Evolutionary conservation across 2,329 filamentous ascomycete species (phyloP).

Genomic region (Tolypocladium endophyticum): DNA sequence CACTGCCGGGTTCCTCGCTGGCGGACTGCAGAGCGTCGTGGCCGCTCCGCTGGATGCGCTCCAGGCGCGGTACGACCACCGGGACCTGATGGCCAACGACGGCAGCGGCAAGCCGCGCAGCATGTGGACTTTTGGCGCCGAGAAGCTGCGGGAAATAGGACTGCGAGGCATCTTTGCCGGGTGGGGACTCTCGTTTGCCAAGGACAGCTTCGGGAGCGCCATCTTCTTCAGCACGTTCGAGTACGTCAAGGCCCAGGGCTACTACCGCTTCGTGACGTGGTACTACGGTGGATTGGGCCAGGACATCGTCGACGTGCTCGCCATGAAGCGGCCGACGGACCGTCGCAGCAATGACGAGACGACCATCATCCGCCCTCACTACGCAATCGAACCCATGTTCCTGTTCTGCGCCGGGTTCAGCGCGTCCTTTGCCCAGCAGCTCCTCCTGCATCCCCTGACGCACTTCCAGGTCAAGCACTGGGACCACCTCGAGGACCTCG

Average conservation of each 20-base stretch:
- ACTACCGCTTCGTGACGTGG: conserved; percentile 60
- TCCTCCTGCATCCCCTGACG: conserved; percentile 59
- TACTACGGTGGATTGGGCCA: conserved; percentile 54
- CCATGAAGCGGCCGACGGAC: conserved; percentile 30
- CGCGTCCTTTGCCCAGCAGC: conserved; percentile 58
- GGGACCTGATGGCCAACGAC: conserved; percentile 31
- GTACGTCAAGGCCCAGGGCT: conserved; percentile 60
- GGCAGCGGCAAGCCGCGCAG: conserved; percentile 38
- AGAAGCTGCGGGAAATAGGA: conserved; percentile 59
- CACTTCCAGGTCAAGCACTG: conserved; percentile 65
- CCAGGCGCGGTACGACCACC: conserved; percentile 59
- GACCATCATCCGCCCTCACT: conserved; percentile 59
- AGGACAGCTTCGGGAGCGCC: conserved; percentile 59
- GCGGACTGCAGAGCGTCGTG: conserved; percentile 57
- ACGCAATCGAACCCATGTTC: conserved; percentile 64
- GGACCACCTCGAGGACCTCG: conserved; percentile 61
- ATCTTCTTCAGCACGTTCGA: conserved; percentile 70
- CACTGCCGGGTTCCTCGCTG: conserved; percentile 58
- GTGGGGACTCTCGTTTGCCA: conserved; percentile 57
- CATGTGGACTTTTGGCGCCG: conserved; percentile 62
- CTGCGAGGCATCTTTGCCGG: conserved; percentile 63
- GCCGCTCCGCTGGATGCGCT: conserved; percentile 69
- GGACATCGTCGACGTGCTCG: conserved; percentile 39
- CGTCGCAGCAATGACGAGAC: conserved; percentile 14
- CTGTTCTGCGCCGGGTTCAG: conserved; percentile 57